Evolutionary conservation across 164 flowering plant species (phyloP), one percentile per base, ranked within the genome.

Genomic region (Kalanchoe fedtschenkoi): DNA sequence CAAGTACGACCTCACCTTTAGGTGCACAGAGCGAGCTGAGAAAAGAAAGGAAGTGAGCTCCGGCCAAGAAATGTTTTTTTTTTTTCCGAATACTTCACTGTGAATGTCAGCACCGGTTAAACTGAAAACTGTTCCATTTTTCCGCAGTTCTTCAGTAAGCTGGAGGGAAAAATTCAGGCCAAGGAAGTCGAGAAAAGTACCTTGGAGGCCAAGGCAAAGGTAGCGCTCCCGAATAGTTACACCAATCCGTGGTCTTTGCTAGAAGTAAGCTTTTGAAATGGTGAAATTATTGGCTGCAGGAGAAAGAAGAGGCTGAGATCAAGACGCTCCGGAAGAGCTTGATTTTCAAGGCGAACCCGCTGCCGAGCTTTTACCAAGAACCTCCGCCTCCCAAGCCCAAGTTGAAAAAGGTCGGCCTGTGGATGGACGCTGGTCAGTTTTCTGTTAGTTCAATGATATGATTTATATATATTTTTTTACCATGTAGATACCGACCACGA

Each of bases 361-460:
- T 92, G 96, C 98, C 98, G 37, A 89, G 76, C 72, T 92, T 92
- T 71, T 92, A 92, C 69, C 93, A 84, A 73, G 97, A 92, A 71
- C 93, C 96, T 60, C 70, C 86, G 41, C 96, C 97, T 55, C 81
- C 90, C 16, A 89, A 88, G 74, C 71, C 70, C 53, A 96, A 88
- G 61, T 62, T 89, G 42, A 92, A 88, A 81, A 92, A 89, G 97
- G 98, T 84, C 71, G 51, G 9, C 43, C 59, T 53, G 16, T 47
- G 35, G 28, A 44, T 16, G 22, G 13, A 2, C 9, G 19, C 21
- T 46, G 6, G 11, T 21, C 28, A 11, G 11, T 6, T 19, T 46
- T 46, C 1, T 46, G 53, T 43, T 16, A 22, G 21, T 43, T 43
- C 6, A n/a, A 4, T 39, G 7, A 10, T 9, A n/a, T 16, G 6